Evolutionary conservation across 257 asterid species (phyloP).

Genomic region (Sherardia arvensis): DNA sequence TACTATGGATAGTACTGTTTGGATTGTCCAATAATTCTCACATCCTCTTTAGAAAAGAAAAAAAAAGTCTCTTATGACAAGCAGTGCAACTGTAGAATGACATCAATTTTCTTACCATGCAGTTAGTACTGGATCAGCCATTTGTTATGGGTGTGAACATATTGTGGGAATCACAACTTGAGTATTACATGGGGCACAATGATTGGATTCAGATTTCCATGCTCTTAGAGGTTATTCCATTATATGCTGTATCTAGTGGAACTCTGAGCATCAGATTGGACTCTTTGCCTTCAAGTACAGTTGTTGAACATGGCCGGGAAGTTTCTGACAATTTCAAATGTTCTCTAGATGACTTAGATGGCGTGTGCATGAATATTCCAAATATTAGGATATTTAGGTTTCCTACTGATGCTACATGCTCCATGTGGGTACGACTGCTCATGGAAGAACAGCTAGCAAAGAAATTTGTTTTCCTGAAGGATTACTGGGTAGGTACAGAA

Average conservation of each 20-base stretch:
- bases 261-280: slow-evolving; percentile 66
- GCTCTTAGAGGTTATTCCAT: slow-evolving; percentile 74
- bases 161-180: slow-evolving; percentile 97
- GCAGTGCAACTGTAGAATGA: slow-evolving; percentile 13
- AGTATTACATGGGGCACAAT: slow-evolving; percentile 79
- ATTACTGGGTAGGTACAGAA: slow-evolving; percentile 61
- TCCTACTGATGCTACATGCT: slow-evolving; percentile 42
- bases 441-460: slow-evolving; percentile 87
- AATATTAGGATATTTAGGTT: slow-evolving; percentile 56
- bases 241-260: slow-evolving; percentile 63
- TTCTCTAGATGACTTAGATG: slow-evolving; percentile 69
- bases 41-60: background rate
- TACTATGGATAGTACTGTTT: background rate
- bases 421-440: slow-evolving; percentile 62
- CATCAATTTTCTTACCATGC: slow-evolving; percentile 25
- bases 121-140: slow-evolving; percentile 91
- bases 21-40: background rate
- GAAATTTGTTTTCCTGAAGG: slow-evolving; percentile 55
- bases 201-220: slow-evolving; percentile 81
- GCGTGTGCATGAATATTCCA: slow-evolving; percentile 60
- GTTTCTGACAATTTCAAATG: slow-evolving; percentile 39
- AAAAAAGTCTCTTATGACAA: background rate
- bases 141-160: slow-evolving; percentile 86
- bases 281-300: slow-evolving; percentile 36
- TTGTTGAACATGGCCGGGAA: slow-evolving; percentile 39